These are phyloP conservation scores for Erysimum cheiri DNA, from an alignment of 441 rosid species.

Conservation along the genomic window DNA sequence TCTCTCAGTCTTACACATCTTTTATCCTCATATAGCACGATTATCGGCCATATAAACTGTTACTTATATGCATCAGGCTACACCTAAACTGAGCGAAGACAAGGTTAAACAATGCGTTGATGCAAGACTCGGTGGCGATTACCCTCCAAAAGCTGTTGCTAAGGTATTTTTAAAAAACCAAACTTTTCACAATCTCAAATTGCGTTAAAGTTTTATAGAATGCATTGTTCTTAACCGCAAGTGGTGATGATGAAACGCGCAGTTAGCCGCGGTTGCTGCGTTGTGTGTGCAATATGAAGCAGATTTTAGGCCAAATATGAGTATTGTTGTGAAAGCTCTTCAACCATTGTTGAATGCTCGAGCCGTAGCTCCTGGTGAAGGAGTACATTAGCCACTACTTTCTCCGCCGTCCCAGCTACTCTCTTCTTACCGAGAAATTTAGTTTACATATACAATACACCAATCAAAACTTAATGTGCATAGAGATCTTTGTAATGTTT, in stretches of 20 bases:
- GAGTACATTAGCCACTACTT: conserved; percentile 50
- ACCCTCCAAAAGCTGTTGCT: conserved; percentile 84
- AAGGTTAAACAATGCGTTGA: conserved; percentile 78
- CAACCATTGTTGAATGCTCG: conserved; percentile 86
- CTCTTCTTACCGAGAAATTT: conserved; percentile 1
- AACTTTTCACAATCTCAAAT: background rate
- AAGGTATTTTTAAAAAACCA: conserved; percentile 48
- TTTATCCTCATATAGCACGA: background rate
- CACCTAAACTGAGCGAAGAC: conserved; percentile 82
- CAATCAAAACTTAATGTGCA: conserved; percentile 29
- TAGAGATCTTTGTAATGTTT: conserved; percentile 28
- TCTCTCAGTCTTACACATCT: conserved; percentile 16
- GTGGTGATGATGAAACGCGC: conserved; percentile 41
- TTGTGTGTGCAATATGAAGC: conserved; percentile 97
- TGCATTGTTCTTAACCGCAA: conserved; percentile 1
- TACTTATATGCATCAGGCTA: conserved; percentile 56
- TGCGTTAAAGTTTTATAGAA: background rate
- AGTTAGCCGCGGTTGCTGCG: conserved; percentile 98
- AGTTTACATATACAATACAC: conserved; percentile 6
- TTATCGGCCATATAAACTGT: background rate
- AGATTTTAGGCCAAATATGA: conserved; percentile 96
- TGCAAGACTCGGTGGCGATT: conserved; percentile 72
- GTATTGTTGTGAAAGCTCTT: conserved; percentile 96
- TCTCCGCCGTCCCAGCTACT: background rate
- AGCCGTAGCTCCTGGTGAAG: conserved; percentile 71